Evolutionary conservation across 2,329 filamentous ascomycete genomes (phyloP).

Genomic region (Teratosphaeria epicoccoides): DNA sequence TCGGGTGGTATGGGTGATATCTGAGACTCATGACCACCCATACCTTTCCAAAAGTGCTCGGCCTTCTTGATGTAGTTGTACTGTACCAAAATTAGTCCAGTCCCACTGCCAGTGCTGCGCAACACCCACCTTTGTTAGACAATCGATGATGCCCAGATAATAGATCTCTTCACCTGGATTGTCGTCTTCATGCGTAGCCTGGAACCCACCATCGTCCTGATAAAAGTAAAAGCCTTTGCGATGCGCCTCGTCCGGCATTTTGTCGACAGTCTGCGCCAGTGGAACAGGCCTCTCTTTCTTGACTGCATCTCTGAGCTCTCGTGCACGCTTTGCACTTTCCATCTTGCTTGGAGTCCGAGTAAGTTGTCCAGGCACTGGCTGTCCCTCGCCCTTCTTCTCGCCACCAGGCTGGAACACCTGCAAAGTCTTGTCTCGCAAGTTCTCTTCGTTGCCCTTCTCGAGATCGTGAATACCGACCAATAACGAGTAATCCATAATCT

Average conservation of each 20-base stretch:
- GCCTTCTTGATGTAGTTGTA: conserved; percentile 91
- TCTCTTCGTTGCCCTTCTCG: conserved; percentile 85
- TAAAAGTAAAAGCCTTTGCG: conserved; percentile 78
- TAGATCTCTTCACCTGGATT: conserved; percentile 82
- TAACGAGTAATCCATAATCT: conserved; percentile 98
- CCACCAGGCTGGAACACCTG: conserved; percentile 89
- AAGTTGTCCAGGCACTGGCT: conserved; percentile 48
- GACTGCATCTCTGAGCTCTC: conserved; percentile 83
- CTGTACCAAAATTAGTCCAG: conserved; percentile 33
- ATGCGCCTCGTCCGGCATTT: conserved; percentile 74
- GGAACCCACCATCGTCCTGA: conserved; percentile 83
- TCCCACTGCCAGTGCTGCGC: not conserved
- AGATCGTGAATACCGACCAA: conserved; percentile 90
- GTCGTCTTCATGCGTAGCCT: conserved; percentile 85
- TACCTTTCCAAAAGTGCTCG: conserved; percentile 94
- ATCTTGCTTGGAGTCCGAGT: conserved; percentile 87
- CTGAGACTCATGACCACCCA: conserved; percentile 70
- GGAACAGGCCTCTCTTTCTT: conserved; percentile 89
- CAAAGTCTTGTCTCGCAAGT: conserved; percentile 77
- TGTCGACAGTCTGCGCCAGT: conserved; percentile 68
- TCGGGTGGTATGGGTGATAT: conserved; percentile 89
- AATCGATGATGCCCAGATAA: conserved; percentile 97
- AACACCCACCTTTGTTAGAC: conserved; percentile 77
- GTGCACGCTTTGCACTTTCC: conserved; percentile 81
- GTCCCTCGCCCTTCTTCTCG: conserved; percentile 33